Evolutionary conservation across 768 basidiomycete genomes (phyloP), one percentile per base, ranked within the genome.

Genomic region (Lyophyllum semitale): DNA sequence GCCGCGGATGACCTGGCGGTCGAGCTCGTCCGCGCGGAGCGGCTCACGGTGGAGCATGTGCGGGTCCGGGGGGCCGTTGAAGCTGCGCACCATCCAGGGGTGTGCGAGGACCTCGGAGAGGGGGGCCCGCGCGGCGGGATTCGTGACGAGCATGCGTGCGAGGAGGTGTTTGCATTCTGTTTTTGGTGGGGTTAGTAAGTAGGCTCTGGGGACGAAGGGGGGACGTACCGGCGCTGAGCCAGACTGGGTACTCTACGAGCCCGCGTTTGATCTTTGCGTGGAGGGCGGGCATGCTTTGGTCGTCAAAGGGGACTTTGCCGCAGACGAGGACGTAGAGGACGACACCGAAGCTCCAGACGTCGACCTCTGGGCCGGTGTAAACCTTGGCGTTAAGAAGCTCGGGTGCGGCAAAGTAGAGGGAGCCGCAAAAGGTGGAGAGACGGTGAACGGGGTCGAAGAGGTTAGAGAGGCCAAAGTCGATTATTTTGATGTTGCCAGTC

Each of bases 221-320:
- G 49, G 27, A 78, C 85, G 65, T 68, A 94, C 93, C 94, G 59
- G 90, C 84, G 63, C 91, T 95, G 15, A 98, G 77, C 97, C 97
- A 99, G 2, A 91, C 91, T 0, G 96, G 96, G 66, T 98, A 98
- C 66, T 99, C 97, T 29, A 98, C 95, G 37, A 95, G 74, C 0
- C 97, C 96, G 4, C 95, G 86, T 71, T 99, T 99, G 73, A 99
- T 99, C 76, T 98, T 99, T 23, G 97, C 97, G 68, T 98, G 97
- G 50, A 99, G 75, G 0, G 97, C 97, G 1, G 97, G 96, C 97
- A 98, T 99, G 68, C 90, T 95, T 72, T 98, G 94, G 69, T 99
- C 97, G 65, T 99, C 97, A 68, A 99, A 98, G 0, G 97, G 96
- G 3, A 99, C 97, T 73, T 97, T 98, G 45, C 97, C 97, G 67